Conservation (phyloP, 2,329 filamentous ascomycete genomes). For the Fusarium torulosum region DNA sequence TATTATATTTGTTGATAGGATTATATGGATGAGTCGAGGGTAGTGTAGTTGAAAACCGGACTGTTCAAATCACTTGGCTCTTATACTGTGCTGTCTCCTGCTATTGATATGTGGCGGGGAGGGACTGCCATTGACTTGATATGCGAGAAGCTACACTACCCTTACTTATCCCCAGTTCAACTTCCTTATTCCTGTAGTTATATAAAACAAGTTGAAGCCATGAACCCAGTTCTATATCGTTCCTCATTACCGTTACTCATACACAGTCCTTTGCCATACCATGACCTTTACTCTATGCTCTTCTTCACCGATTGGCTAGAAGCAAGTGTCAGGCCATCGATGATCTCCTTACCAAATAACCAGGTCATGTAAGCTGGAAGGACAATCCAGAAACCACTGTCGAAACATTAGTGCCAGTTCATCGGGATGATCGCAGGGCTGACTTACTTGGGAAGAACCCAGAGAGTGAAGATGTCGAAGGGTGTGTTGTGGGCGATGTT, state of each 20-base stretch:
- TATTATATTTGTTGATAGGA: slow-evolving; percentile 18
- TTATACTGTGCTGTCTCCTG: background rate
- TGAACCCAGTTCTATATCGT: slow-evolving; percentile 4
- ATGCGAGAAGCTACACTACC: background rate
- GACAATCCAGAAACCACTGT: slow-evolving; percentile 68
- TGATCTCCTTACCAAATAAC: slow-evolving; percentile 62
- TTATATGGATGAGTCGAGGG: background rate
- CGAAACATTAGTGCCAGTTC: background rate
- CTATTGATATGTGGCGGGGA: background rate
- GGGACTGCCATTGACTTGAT: background rate
- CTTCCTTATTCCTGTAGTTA: background rate
- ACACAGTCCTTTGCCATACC: background rate
- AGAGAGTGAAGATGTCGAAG: slow-evolving; percentile 61
- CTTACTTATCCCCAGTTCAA: background rate
- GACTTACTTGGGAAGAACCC: slow-evolving; percentile 70
- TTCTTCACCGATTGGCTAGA: slow-evolving; percentile 49
- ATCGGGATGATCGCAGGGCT: fast-evolving
- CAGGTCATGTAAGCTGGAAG: slow-evolving; percentile 65
- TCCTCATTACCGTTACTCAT: slow-evolving; percentile 13
- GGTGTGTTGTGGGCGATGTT: slow-evolving; percentile 69
- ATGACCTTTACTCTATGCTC: background rate
- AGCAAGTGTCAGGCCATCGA: slow-evolving; percentile 59
- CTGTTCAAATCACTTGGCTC: background rate
- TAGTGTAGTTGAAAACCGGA: background rate
- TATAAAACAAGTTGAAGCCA: background rate